Evolutionary conservation across 164 flowering plant genomes (phyloP).

Genomic region (Echeveria elegans): DNA sequence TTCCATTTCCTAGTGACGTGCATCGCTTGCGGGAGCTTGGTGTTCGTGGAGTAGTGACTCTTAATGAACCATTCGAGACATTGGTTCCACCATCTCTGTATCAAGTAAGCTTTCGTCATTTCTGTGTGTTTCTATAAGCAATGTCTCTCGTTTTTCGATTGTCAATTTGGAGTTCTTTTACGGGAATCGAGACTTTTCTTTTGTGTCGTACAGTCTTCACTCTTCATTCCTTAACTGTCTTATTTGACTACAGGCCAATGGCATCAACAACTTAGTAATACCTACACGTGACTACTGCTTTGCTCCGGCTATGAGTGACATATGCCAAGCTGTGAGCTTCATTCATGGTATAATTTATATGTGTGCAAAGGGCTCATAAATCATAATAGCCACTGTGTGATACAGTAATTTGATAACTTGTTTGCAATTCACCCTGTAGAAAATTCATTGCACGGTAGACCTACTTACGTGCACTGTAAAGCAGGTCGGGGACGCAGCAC

Average conservation of each 20-base stretch:
- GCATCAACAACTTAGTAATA: slow-evolving; percentile 71
- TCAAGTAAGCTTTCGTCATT: slow-evolving; percentile 22
- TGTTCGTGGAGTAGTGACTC: slow-evolving; percentile 76
- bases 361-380: not conserved
- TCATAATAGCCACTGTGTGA: not conserved
- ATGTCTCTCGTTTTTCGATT: not conserved
- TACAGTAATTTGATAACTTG: not conserved
- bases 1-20: slow-evolving; percentile 86
- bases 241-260: slow-evolving; percentile 35
- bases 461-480: slow-evolving; percentile 2
- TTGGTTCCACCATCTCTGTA: slow-evolving; percentile 75
- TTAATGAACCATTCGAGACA: slow-evolving; percentile 90
- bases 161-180: not conserved
- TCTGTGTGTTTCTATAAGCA: not conserved
- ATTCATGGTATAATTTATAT: slow-evolving; percentile 38
- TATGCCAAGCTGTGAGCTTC: slow-evolving; percentile 72
- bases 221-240: not conserved
- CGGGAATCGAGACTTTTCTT: not conserved
- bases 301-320: slow-evolving; percentile 63
- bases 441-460: not conserved
- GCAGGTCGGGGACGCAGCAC: slow-evolving; percentile 7
- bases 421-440: not conserved
- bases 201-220: not conserved
- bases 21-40: slow-evolving; percentile 65
- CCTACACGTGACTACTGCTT: slow-evolving; percentile 91